A percentile compares a stretch with the other conserved stretches of the same genome.
phyloP scores from a whole-genome alignment of 2,329 filamentous ascomycete genomes.

The Fulvia fulva region DNA sequence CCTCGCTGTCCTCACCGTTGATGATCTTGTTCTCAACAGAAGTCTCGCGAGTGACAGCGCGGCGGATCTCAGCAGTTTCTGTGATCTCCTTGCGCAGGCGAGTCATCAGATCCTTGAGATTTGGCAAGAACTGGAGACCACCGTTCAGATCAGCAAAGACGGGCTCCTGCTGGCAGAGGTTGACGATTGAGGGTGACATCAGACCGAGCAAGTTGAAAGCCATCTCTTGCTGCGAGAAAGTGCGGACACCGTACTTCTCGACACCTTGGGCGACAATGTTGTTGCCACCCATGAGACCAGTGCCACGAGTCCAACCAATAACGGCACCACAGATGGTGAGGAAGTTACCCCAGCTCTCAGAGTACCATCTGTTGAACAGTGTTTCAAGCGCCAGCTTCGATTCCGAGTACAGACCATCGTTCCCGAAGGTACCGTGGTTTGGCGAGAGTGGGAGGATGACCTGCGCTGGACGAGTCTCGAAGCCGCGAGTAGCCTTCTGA shows the following conservation, averaged over 20 bases:
- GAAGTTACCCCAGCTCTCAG: conserved; percentile 95
- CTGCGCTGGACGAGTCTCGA: conserved; percentile 92
- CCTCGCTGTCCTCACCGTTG: conserved; percentile 88
- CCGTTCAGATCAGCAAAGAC: conserved; percentile 97
- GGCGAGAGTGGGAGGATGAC: conserved; percentile 93
- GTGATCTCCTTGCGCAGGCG: conserved; percentile 90
- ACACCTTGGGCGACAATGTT: conserved; percentile 97
- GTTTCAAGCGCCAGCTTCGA: conserved; percentile 97
- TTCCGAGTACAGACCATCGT: conserved; percentile 95
- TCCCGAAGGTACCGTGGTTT: conserved; percentile 97
- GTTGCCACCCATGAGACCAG: conserved; percentile 95
- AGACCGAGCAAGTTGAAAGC: conserved; percentile 96
- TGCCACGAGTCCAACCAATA: conserved; percentile 98
- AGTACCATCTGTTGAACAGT: conserved; percentile 97
- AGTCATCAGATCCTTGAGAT: conserved; percentile 91
- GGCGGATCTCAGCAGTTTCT: conserved; percentile 89
- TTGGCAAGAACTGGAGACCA: conserved; percentile 93
- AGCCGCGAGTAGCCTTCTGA: conserved; percentile 81
- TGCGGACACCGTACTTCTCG: conserved; percentile 92
- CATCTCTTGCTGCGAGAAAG: conserved; percentile 99
- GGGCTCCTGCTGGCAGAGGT: conserved; percentile 91
- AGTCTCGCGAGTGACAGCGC: conserved; percentile 91
- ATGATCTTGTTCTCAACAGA: conserved; percentile 95
- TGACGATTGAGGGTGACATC: conserved; percentile 90
- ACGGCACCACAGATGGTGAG: conserved; percentile 97